Base-by-base conservation (phyloP, 345 rosid species). In the Linum tenue region DNA sequence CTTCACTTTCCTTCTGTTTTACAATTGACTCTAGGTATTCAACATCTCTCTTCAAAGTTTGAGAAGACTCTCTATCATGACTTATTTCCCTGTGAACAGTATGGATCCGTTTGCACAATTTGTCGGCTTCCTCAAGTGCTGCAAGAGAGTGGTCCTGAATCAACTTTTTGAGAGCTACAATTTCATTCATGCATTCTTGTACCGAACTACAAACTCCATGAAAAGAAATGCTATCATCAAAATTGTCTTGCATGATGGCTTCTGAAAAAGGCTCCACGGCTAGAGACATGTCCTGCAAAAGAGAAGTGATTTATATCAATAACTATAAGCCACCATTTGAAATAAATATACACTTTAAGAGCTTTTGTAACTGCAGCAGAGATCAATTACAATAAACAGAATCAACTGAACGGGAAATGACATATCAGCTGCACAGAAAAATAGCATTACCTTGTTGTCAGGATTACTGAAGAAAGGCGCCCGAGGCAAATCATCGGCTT, bases 1-100 rank as follows among this genome's bases (percentile, higher is more conserved):
- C 76, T 76, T 88, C 94, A 64, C 56, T 70, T 44, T 83, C 88
- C 48, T 78, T 85, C 64, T 83, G 84, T 50, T 76, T 75, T 66
- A 73, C 83, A 63, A 56, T 57, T 42, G 81, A 83, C 75, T 80
- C 82, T 59, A 77, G 8, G 11, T 58, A 75, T n/a, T 67, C 66
- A 16, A 77, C 41, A 31, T 85, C 86, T 69, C 77, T 79, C 72
- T 74, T 76, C 75, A 79, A 31, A 65, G 78, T 73, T 62, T 75
- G 84, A 72, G 66, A 64, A 10, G 81, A 80, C 60, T 75, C 77
- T 73, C 63, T 76, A 69, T 51, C 77, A 37, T 79, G 72, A 55
- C 65, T 36, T 64, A 78, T 63, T 63, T 80, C 84, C 65, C 69
- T 69, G 2, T 68, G 75, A 53, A 84, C 57, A 69, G 63, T 76